These are phyloP conservation scores for Suillus luteus DNA, from an alignment of 768 basidiomycete genomes.

Conservation along the genomic window DNA sequence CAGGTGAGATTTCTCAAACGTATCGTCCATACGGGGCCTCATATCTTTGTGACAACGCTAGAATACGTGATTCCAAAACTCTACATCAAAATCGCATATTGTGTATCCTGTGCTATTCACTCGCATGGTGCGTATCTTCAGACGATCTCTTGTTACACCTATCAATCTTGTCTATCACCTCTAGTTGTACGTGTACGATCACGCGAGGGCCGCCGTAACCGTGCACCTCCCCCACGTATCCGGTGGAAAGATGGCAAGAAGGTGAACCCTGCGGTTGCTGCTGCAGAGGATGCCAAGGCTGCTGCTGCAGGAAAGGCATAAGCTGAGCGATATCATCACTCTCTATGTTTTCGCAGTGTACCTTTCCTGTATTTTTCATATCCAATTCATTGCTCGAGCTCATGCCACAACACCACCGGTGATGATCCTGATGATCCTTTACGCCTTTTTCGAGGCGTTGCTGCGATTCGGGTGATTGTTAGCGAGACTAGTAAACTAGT, in stretches of 20 bases:
- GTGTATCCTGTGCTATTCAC: conserved; percentile 99
- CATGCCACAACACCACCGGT: no score
- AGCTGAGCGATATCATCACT: conserved; percentile 24
- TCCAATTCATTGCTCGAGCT: no score
- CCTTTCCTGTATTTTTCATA: no score
- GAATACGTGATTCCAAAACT: conserved; percentile 97
- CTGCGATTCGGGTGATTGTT: no score
- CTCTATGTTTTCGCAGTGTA: conserved; percentile 9
- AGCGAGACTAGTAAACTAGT: no score
- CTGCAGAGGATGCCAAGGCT: conserved; percentile 86
- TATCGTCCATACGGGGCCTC: background rate
- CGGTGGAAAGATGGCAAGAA: conserved; percentile 97
- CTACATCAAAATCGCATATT: conserved; percentile 98
- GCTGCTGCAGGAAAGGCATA: conserved; percentile 54
- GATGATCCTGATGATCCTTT: no score
- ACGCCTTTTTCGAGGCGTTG: no score
- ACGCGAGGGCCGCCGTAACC: conserved; percentile 93
- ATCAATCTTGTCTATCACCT: conserved; percentile 5
- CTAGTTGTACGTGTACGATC: conserved; percentile 99
- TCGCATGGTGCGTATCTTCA: conserved; percentile 75
- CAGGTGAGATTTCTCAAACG: conserved; percentile 53
- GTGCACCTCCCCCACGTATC: conserved; percentile 93
- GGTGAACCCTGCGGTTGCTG: conserved; percentile 93
- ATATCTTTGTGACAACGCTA: conserved; percentile 31
- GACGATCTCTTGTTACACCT: conserved; percentile 1